Evolutionary conservation across 73 alveolate genomes (phyloP).

Genomic region (Tetrahymena elliotti): DNA sequence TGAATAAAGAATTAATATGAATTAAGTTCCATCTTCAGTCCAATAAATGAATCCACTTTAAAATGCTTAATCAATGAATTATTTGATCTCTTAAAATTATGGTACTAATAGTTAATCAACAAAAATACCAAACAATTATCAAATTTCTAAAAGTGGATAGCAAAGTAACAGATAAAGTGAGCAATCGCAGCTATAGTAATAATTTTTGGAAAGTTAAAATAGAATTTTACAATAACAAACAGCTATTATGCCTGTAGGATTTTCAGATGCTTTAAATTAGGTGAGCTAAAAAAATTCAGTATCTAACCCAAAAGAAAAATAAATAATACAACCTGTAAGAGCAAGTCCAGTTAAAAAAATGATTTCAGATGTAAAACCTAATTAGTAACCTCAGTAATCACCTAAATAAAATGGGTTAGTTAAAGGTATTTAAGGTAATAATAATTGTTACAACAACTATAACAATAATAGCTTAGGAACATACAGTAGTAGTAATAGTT

Average conservation of each 20-base stretch:
- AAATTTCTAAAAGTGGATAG: background rate
- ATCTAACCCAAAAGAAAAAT: background rate
- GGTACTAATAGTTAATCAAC: background rate
- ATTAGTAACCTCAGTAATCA: background rate
- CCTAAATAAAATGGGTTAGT: background rate
- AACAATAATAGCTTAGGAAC: background rate
- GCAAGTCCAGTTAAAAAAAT: background rate
- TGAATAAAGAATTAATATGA: background rate
- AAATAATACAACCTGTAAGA: background rate
- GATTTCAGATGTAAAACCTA: background rate
- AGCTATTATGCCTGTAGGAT: background rate
- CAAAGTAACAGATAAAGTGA: background rate
- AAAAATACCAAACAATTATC: background rate
- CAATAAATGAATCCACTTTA: background rate
- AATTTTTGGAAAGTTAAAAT: background rate
- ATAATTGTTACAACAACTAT: background rate
- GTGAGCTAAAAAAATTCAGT: background rate
- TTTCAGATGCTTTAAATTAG: background rate
- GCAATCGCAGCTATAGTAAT: background rate
- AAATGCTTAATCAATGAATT: background rate
- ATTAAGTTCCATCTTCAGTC: background rate
- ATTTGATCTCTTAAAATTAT: background rate
- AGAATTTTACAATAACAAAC: background rate
- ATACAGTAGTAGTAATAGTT: background rate
- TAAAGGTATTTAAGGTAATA: background rate